Conservation (phyloP, 768 basidiomycete genomes). For the Cytidiella melzeri region DNA sequence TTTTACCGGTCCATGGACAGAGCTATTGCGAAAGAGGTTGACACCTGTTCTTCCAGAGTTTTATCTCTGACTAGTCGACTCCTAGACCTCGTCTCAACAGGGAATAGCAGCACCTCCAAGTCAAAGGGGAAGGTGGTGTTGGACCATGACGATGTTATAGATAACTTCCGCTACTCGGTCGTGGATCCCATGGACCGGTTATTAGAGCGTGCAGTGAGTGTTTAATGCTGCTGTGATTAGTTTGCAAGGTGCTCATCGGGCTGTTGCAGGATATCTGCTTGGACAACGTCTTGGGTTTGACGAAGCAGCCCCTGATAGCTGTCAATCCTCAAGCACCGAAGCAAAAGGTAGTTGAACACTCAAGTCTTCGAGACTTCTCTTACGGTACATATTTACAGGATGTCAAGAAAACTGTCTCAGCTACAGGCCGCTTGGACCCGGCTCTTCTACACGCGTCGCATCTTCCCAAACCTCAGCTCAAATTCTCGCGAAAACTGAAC, state of each 20-base stretch:
- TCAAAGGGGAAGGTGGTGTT: conserved; percentile 29
- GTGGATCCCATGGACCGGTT: conserved; percentile 84
- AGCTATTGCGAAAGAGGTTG: conserved; percentile 61
- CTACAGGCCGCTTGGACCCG: conserved; percentile 46
- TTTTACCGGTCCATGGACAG: conserved; percentile 87
- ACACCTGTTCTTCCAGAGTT: conserved; percentile 59
- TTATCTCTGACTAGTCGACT: conserved; percentile 62
- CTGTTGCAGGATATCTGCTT: conserved; percentile 70
- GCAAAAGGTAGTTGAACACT: conserved; percentile 13
- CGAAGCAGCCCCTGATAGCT: conserved; percentile 58
- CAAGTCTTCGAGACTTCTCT: neutral
- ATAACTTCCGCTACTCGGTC: conserved; percentile 70
- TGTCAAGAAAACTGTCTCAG: conserved; percentile 1
- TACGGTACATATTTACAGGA: neutral
- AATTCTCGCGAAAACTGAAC: conserved; percentile 54
- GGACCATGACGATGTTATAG: conserved; percentile 59
- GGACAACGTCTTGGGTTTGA: conserved; percentile 70
- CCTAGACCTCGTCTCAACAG: conserved; percentile 44
- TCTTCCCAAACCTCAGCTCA: conserved; percentile 76
- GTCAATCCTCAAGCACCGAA: conserved; percentile 42
- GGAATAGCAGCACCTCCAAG: conserved; percentile 35
- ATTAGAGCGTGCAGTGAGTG: conserved; percentile 73
- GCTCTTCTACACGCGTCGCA: conserved; percentile 69
- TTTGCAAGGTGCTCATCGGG: neutral
- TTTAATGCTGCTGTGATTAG: neutral